Conservation (phyloP, 306 rosid species). For the Dalbergia cochinchinensis region DNA sequence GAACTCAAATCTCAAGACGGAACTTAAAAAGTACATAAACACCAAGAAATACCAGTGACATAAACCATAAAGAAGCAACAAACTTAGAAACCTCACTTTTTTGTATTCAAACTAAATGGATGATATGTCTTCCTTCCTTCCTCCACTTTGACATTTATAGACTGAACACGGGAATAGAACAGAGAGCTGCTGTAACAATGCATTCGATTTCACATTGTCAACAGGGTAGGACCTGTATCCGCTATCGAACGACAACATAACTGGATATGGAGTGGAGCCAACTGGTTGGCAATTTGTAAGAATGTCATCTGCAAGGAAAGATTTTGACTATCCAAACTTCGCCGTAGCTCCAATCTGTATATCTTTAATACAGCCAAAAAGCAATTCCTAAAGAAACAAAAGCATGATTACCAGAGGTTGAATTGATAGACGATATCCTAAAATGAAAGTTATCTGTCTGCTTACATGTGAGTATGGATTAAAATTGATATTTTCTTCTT, state of each 20-base stretch:
- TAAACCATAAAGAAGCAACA: constrained; percentile 30
- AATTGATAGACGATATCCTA: constrained; percentile 31
- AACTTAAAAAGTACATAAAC: constrained; percentile 35
- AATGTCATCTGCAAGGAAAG: constrained; percentile 69
- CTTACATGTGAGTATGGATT: constrained; percentile 77
- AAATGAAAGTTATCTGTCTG: constrained; percentile 31
- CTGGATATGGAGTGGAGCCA: constrained; percentile 89
- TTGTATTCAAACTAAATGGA: constrained; percentile 87
- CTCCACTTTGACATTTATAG: constrained; percentile 60
- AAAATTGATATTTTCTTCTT: constrained; percentile 75
- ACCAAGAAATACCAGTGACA: constrained; percentile 1
- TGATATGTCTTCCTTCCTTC: constrained; percentile 58
- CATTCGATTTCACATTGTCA: constrained; percentile 55
- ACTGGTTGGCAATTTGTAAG: constrained; percentile 92
- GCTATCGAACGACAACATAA: constrained; percentile 79
- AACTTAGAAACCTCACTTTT: constrained; percentile 73
- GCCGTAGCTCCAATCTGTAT: constrained; percentile 66
- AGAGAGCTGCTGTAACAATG: constrained; percentile 48
- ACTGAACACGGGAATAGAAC: constrained; percentile 68
- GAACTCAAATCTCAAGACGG: constrained; percentile 86
- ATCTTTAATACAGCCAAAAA: constrained; percentile 76
- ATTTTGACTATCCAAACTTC: constrained; percentile 85
- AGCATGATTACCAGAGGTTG: constrained; percentile 36
- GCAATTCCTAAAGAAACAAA: constrained; percentile 73
- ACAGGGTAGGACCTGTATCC: constrained; percentile 61